phyloP scores from a whole-genome alignment of 2,329 filamentous ascomycete species.

The Exophiala sideris region DNA sequence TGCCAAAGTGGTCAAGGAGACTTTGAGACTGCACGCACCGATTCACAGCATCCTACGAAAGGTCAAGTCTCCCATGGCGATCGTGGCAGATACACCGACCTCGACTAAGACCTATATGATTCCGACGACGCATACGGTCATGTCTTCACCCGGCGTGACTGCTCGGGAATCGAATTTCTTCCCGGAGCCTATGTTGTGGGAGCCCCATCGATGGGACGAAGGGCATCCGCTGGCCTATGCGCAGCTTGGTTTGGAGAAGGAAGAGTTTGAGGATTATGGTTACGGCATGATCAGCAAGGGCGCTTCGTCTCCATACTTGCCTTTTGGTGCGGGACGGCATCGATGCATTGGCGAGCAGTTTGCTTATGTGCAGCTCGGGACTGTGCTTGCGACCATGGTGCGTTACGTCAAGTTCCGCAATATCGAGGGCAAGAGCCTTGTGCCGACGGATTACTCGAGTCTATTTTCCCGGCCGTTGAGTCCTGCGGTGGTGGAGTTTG shows the following conservation, averaged over 20 bases:
- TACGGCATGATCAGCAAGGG: slow-evolving; percentile 93
- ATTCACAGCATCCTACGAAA: slow-evolving; percentile 72
- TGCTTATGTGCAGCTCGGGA: slow-evolving; percentile 86
- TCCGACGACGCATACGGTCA: slow-evolving; percentile 73
- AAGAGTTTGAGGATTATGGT: slow-evolving; percentile 85
- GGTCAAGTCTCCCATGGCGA: slow-evolving; percentile 63
- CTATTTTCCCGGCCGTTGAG: slow-evolving; percentile 65
- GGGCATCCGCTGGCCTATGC: slow-evolving; percentile 53
- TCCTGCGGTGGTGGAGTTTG: slow-evolving; percentile 46
- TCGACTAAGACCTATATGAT: slow-evolving; percentile 67
- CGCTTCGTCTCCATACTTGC: slow-evolving; percentile 82
- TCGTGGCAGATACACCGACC: slow-evolving; percentile 61
- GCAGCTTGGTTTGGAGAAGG: slow-evolving; percentile 49
- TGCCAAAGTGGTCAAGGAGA: slow-evolving; percentile 66
- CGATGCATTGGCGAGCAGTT: slow-evolving; percentile 97
- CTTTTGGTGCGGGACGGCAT: slow-evolving; percentile 89
- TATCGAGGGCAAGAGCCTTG: slow-evolving; percentile 65
- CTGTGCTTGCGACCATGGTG: slow-evolving; percentile 74
- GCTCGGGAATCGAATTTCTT: slow-evolving; percentile 71
- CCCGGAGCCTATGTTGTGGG: slow-evolving; percentile 77
- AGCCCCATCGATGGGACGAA: slow-evolving; percentile 85
- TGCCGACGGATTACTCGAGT: slow-evolving; percentile 66
- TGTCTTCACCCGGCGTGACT: slow-evolving; percentile 81
- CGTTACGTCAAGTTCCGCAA: slow-evolving; percentile 78
- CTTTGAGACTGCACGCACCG: slow-evolving; percentile 66